These are phyloP conservation scores for Elsinoe necatrix DNA, from an alignment of 2,329 filamentous ascomycete genomes.

Conservation along the genomic window DNA sequence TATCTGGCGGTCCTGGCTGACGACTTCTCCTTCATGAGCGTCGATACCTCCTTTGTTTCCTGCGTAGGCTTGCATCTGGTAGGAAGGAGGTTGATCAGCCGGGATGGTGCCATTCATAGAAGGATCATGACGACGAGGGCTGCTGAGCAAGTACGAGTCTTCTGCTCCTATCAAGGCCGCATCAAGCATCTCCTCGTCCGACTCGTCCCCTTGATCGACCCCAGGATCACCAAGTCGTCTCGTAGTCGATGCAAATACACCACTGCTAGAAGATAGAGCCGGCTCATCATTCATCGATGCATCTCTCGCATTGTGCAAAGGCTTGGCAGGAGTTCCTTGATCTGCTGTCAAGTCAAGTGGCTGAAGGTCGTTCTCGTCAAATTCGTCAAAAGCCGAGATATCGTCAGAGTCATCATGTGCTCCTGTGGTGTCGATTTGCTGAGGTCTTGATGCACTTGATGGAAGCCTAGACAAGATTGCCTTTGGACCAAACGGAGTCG, in stretches of 20 bases:
- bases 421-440: background rate
- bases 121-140: background rate
- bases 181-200: constrained; percentile 20
- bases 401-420: background rate
- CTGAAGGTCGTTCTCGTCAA: background rate
- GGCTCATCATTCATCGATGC: background rate
- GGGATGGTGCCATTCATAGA: background rate
- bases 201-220: background rate
- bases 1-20: too few relatives aligned
- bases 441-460: background rate
- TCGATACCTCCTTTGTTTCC: background rate
- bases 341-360: background rate
- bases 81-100: background rate
- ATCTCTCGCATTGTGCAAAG: background rate
- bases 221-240: background rate
- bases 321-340: background rate
- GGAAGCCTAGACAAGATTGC: background rate
- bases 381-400: background rate
- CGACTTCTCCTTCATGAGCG: too few relatives aligned
- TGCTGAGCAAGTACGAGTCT: constrained; percentile 16
- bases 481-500: background rate
- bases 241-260: background rate
- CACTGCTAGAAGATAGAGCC: background rate
- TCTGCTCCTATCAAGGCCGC: constrained; percentile 17
- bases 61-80: background rate